Evolutionary conservation across 768 basidiomycete species (phyloP).

Genomic region (Termitomyces sp.): DNA sequence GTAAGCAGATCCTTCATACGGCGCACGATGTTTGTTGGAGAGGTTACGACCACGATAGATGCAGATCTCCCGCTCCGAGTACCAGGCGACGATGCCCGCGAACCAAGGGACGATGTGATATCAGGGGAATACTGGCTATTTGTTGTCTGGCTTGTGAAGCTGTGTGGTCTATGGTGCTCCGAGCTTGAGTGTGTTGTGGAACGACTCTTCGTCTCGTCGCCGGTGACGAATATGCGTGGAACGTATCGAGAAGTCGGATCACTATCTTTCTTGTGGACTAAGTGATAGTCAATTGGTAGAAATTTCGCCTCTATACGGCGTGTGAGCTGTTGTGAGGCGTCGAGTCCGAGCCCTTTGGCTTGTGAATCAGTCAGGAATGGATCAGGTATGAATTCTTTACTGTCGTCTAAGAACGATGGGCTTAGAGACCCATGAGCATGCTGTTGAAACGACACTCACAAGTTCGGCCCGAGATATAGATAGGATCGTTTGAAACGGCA

Average conservation of each 20-base stretch:
- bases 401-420: constrained; percentile 2
- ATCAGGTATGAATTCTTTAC: constrained; percentile 4
- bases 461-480: neutral
- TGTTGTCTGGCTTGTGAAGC: neutral
- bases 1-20: neutral
- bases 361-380: constrained; percentile 17
- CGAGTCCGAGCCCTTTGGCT: constrained; percentile 12
- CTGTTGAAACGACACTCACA: constrained; percentile 1
- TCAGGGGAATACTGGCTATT: neutral
- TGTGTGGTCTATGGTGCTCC: neutral
- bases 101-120: neutral
- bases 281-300: neutral
- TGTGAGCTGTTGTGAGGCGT: constrained; percentile 10
- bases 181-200: neutral
- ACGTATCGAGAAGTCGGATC: neutral
- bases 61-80: neutral
- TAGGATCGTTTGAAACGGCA: neutral
- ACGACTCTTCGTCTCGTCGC: neutral
- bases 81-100: neutral
- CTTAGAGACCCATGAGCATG: neutral
- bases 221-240: constrained; percentile 7
- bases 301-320: constrained; percentile 17
- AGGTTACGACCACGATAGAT: neutral
- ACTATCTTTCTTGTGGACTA: neutral
- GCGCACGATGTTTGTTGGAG: neutral